Evolutionary conservation across 139 green algal genomes (phyloP), one percentile per base, ranked within the genome.

Genomic region (Chlorella sp.): DNA sequence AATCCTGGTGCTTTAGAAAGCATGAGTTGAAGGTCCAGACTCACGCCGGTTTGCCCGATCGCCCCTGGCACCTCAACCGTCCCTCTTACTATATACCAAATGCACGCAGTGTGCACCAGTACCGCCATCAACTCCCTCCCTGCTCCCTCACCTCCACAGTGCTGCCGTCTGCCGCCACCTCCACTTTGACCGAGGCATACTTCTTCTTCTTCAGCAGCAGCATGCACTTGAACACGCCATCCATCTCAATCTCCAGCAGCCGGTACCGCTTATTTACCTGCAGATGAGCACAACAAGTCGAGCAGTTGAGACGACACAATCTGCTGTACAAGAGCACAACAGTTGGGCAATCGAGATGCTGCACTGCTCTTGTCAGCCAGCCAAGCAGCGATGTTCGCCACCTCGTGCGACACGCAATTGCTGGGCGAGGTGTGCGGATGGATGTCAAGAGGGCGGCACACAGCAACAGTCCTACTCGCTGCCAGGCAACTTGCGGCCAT

Each of bases 191-290:
- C 34, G 96, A 96, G 12, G 98, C 98, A 90, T 99, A 99, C 95
- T 99, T 99, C 92, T 99, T 99, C 96, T 99, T 99, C 95, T 99
- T 99, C 16, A 99, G 96, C 93, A 99, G 96, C 92, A 99, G 94
- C 96, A 99, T 98, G 90, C 94, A 94, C 90, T 96, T 95, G 94
- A 97, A 99, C 69, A 99, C 90, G 78, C 95, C 98, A 86, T 99
- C 98, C 90, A 99, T 95, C 93, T 99, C 98, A 86, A 99, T 98
- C 93, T 99, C 97, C 85, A 99, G 95, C 91, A 98, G 92, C 64
- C 94, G 93, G 95, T 99, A 99, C 26, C 95, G 93, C 90, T 94
- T 94, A 90, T 96, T 96, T 0, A 96, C 91, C 81, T 92, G 85
- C 14, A n/a, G 11, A 19, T 4, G 28, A 34, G 22, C 15, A n/a